Evolutionary conservation across 2,329 filamentous ascomycete species (phyloP).

Genomic region (Xylariaceae sp.): DNA sequence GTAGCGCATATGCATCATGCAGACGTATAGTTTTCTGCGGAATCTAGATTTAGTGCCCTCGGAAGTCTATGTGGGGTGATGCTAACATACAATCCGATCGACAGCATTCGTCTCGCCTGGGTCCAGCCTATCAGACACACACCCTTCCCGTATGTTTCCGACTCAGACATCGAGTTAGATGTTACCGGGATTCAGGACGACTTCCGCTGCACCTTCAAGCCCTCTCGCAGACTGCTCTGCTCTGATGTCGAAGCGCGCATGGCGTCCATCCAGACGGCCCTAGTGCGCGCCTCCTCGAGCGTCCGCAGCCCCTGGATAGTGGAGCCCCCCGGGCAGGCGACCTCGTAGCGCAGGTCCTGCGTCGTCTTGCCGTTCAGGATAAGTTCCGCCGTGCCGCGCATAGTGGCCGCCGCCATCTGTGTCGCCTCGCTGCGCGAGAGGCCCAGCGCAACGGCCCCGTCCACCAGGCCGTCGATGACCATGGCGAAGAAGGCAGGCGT

Average conservation of each 20-base stretch:
- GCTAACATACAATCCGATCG: too few relatives aligned
- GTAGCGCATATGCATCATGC: neutral
- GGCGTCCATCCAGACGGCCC: constrained; percentile 8
- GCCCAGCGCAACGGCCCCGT: constrained; percentile 6
- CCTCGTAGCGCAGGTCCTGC: constrained; percentile 7
- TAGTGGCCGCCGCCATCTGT: constrained; percentile 6
- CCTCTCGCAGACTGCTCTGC: constrained; percentile 2
- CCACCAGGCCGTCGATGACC: constrained; percentile 6
- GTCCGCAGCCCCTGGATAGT: constrained; percentile 6
- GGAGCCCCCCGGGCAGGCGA: constrained; percentile 5
- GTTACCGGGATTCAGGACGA: too few relatives aligned
- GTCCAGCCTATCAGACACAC: too few relatives aligned
- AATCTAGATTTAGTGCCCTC: too few relatives aligned
- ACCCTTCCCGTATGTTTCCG: too few relatives aligned
- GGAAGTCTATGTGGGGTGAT: too few relatives aligned
- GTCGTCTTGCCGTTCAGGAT: constrained; percentile 6
- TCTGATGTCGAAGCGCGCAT: constrained; percentile 8
- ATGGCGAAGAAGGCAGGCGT: constrained; percentile 7
- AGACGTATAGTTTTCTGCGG: too few relatives aligned
- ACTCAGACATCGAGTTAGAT: too few relatives aligned
- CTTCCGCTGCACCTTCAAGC: constrained; percentile 2
- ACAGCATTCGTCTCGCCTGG: too few relatives aligned
- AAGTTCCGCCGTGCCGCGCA: constrained; percentile 3
- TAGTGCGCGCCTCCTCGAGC: constrained; percentile 5
- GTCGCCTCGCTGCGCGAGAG: constrained; percentile 5